Evolutionary conservation across 2,329 filamentous ascomycete genomes (phyloP), one percentile per base, ranked within the genome.

Genomic region (Colletotrichum coccodes): DNA sequence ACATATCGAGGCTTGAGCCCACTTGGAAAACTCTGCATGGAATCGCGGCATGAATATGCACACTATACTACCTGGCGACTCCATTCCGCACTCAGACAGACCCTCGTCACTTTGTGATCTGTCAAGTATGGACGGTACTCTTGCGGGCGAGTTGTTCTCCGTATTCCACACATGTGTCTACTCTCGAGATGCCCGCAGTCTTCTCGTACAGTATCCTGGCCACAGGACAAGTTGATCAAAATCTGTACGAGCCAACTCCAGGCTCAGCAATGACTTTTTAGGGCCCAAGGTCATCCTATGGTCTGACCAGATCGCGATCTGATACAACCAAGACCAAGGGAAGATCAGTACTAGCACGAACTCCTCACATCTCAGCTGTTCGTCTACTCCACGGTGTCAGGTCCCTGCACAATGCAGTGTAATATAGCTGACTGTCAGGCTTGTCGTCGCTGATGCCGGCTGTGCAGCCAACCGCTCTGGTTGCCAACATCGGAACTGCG

Each of bases 1-100:
- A 53, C 54, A 18, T 28, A 60, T 56, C 36, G 54, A 68, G 50
- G 61, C 66, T 68, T 68, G 66, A 65, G 62, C 66, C 66, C 66
- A 68, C 61, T 56, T 44, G 61, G 66, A 68, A 68, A 68, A 68
- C 62, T 66, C 62, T 70, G 67, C 67, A 70, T 63, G n/a, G 64
- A 34, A 42, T 62, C 58, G 67, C 67, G 57, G 63, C 63, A 70
- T 58, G 63, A 47, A 40, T 44, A 60, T 68, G 66, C 61, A 66
- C 18, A 38, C 61, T 65, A 30, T 68, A 60, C 42, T 42, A 30
- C 56, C 47, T 42, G 56, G 28, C 47, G 66, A 44, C 47, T 65
- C 34, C 54, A 50, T 68, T 65, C 66, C 42, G 12, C n/a, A 44
- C 61, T 56, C 54, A 54, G 36, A 49, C 46, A 60, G 40, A 28